These are phyloP conservation scores for Emergomyces orientalis DNA, from an alignment of 2,329 filamentous ascomycete genomes.

Conservation along the genomic window DNA sequence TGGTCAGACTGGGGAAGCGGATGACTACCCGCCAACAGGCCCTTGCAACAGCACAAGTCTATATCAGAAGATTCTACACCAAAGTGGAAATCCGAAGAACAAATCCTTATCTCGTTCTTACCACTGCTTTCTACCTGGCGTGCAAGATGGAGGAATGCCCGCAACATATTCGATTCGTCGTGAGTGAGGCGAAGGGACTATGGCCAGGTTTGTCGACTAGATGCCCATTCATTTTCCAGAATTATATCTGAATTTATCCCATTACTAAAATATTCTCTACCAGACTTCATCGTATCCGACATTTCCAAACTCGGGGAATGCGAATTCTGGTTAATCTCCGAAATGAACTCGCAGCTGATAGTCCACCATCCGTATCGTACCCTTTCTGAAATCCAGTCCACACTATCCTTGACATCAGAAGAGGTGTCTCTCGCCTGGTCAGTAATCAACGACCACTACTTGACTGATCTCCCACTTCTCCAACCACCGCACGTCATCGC, in stretches of 20 bases:
- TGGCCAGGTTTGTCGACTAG: conserved; percentile 55
- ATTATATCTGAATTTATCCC: neutral
- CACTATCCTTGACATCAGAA: conserved; percentile 64
- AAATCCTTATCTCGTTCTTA: conserved; percentile 84
- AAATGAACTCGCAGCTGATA: conserved; percentile 83
- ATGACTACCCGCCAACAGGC: conserved; percentile 82
- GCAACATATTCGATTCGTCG: conserved; percentile 86
- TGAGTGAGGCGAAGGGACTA: conserved; percentile 72
- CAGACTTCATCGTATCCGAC: conserved; percentile 63
- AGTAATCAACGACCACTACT: conserved; percentile 84
- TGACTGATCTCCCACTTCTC: conserved; percentile 80
- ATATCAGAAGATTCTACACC: conserved; percentile 87
- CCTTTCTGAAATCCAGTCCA: conserved; percentile 58
- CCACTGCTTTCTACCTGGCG: conserved; percentile 89
- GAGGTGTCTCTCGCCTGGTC: conserved; percentile 69
- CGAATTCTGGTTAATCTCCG: conserved; percentile 85
- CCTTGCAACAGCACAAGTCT: conserved; percentile 87
- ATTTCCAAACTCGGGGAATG: conserved; percentile 82
- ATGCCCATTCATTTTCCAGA: neutral
- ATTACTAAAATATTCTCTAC: conserved; percentile 16
- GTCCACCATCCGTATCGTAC: conserved; percentile 85
- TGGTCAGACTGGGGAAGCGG: conserved; percentile 73
- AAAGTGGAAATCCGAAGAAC: conserved; percentile 85
- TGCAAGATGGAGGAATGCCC: conserved; percentile 98
- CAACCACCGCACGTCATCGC: conserved; percentile 81